A percentile compares a stretch with the other conserved stretches of the same genome.
Conservation (phyloP, 2,329 filamentous ascomycete genomes). For the Aspergillus amoenus region DNA sequence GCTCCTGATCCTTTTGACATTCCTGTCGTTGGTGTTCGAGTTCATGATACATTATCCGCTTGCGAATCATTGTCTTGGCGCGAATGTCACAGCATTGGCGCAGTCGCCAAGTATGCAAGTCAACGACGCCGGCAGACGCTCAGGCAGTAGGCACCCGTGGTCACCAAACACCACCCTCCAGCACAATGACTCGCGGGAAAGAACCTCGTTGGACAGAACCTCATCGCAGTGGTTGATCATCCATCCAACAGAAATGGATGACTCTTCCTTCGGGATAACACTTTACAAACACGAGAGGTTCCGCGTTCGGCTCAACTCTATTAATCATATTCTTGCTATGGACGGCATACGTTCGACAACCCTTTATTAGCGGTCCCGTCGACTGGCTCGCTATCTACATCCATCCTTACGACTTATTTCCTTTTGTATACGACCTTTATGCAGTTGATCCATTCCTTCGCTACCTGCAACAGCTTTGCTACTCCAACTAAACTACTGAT, state of each 20-base stretch:
- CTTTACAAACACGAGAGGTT: constrained; percentile 28
- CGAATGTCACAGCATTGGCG: constrained; percentile 21
- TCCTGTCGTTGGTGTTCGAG: neutral
- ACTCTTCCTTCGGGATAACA: constrained; percentile 56
- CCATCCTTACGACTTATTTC: too few relatives aligned
- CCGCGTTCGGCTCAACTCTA: constrained; percentile 23
- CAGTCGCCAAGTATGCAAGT: constrained; percentile 19
- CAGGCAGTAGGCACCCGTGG: neutral
- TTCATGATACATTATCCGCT: constrained; percentile 2
- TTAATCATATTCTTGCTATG: neutral
- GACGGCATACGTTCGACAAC: neutral
- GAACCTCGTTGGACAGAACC: neutral
- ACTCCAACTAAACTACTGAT: neutral
- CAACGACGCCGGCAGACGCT: constrained; percentile 1
- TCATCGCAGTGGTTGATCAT: neutral
- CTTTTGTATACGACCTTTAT: neutral
- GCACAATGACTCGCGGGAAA: neutral
- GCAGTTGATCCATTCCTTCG: neutral
- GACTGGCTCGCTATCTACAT: too few relatives aligned
- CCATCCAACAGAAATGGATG: constrained; percentile 61
- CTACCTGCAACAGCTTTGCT: neutral
- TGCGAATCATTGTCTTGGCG: constrained; percentile 23
- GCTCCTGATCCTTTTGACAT: constrained; percentile 18
- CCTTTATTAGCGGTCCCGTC: too few relatives aligned
- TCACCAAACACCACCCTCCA: neutral